Evolutionary conservation across 139 green algal genomes (phyloP).

Genomic region (Mesotaenium endlicherianum): DNA sequence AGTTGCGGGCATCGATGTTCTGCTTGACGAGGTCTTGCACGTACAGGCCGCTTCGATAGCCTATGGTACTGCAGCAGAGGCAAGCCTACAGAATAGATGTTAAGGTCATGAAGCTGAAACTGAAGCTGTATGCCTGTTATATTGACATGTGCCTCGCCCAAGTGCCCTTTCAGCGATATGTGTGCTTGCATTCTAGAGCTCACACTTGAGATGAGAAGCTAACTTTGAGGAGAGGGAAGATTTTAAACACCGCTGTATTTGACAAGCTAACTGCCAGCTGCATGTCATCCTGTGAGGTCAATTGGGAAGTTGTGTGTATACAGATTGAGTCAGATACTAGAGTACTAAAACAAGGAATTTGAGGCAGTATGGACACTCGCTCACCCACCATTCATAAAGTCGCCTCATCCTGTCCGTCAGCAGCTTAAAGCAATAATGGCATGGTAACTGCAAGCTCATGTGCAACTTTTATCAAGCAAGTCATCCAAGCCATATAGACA

Average conservation of each 20-base stretch:
- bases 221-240: not conserved
- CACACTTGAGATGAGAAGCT: not conserved
- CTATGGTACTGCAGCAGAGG: constrained; percentile 52
- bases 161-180: no score
- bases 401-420: not conserved
- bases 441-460: not conserved
- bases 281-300: not conserved
- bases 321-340: not conserved
- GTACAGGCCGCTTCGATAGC: constrained; percentile 55
- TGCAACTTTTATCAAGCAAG: constrained; percentile 1
- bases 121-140: no score
- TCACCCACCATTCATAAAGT: not conserved
- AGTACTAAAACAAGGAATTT: not conserved
- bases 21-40: constrained; percentile 42
- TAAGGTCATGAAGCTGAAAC: no score
- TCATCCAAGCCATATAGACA: not conserved
- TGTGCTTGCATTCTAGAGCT: no score
- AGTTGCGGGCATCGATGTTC: constrained; percentile 55
- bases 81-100: no score
- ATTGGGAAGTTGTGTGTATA: not conserved
- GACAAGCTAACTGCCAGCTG: not conserved
- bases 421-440: not conserved
- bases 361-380: not conserved
- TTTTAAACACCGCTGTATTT: not conserved
- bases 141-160: no score